A percentile compares a stretch with the other conserved stretches of the same genome.
Evolutionary conservation across 148 eudicot species (phyloP).

Genomic region (Chenopodium album): DNA sequence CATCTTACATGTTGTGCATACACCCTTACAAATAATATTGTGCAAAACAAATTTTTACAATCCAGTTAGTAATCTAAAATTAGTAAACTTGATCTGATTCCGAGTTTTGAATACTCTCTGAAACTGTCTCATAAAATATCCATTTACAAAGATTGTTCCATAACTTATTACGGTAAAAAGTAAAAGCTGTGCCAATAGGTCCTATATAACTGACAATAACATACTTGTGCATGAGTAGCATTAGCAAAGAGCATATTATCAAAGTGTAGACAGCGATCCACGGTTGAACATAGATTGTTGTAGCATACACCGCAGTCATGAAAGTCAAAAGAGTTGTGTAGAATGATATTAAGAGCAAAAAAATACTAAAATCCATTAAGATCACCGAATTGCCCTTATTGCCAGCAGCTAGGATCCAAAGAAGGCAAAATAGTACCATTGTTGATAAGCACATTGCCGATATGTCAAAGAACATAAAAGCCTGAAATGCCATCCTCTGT

Average conservation of each 20-base stretch:
- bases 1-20: too few species aligned
- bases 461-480: constrained; percentile 1
- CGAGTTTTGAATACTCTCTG: too few species aligned
- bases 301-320: constrained; percentile 24
- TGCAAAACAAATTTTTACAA: too few species aligned
- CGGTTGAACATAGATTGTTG: background rate
- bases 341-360: constrained; percentile 1
- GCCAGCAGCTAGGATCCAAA: constrained; percentile 1
- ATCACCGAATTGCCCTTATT: background rate
- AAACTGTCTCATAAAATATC: too few species aligned
- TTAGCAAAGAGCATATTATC: constrained; percentile 1
- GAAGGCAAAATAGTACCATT: constrained; percentile 10
- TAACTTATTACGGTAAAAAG: too few species aligned
- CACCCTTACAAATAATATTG: too few species aligned
- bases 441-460: constrained; percentile 19
- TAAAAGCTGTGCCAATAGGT: too few species aligned
- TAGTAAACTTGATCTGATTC: too few species aligned
- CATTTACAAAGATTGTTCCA: too few species aligned
- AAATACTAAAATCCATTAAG: background rate
- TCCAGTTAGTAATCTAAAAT: too few species aligned
- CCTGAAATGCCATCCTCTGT: constrained; percentile 1
- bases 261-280: constrained; percentile 9
- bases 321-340: constrained; percentile 20
- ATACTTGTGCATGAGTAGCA: constrained; percentile 9
- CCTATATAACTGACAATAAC: background rate